Evolutionary conservation across 768 basidiomycete species (phyloP), one percentile per base, ranked within the genome.

Genomic region (Mycena sanguinolenta): DNA sequence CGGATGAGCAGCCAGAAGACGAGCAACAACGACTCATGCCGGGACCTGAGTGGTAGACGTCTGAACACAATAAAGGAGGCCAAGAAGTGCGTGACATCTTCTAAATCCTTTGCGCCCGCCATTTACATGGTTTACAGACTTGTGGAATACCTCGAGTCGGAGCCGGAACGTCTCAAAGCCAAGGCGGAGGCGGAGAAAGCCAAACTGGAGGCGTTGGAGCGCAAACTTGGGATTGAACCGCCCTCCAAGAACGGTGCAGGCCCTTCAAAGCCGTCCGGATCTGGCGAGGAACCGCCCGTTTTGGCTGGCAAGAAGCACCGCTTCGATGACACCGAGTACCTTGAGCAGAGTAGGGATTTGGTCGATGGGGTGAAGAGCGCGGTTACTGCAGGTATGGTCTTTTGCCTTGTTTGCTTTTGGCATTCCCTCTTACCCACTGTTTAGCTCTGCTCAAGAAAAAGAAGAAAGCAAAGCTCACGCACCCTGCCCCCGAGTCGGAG

Each of bases 1-100:
- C 89, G 97, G 36, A 99, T 99, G 98, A 95, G 93, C 77, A 94
- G 92, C 74, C 95, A 96, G 84, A 96, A 96, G 85, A 96, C 95
- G 27, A 96, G 87, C 80, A 97, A 96, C 80, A 96, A 96, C 71
- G 97, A 99, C 78, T 95, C 94, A 10, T 98, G 96, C 79, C 84
- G 98, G 57, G 98, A 99, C 77, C 86, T 99, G 42, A 96, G 88
- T 67, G 97, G 97, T 2, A 84, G 97, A 58, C 85, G 96, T 71
- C 84, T 99, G 30, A 95, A 94, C 76, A 98, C 97, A 0, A 90
- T 99, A 77, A 98, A 98, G 81, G 96, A 98, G 75, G 98, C 97
- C 0, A 95, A 98, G 80, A 93, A 92, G 96, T 96, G 74, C 58
- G 89, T 83, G 25, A 3, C n/a, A 8, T 34, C 17, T 59, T 58